Conservation (phyloP, 257 asterid genomes). For the Solanum habrochaites region DNA sequence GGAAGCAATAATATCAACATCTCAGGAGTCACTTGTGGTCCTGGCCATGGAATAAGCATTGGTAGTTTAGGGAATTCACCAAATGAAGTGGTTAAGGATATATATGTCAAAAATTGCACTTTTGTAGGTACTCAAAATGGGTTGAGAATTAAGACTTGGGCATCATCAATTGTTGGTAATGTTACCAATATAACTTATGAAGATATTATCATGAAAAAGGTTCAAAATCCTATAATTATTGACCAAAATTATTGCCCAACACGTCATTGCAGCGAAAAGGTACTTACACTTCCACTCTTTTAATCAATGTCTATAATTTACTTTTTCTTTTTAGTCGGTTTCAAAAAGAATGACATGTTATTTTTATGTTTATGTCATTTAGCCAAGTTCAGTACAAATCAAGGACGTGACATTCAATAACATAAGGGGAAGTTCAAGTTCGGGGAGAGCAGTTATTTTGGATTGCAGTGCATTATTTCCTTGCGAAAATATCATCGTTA, state of each 20-base stretch:
- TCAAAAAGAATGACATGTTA: too few relatives aligned
- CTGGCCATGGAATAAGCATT: conserved; percentile 66
- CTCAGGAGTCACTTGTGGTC: conserved; percentile 36
- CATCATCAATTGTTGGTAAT: conserved; percentile 13
- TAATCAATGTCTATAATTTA: background rate
- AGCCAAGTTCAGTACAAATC: background rate
- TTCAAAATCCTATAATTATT: conserved; percentile 43
- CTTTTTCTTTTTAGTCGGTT: too few relatives aligned
- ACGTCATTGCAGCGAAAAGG: conserved; percentile 2
- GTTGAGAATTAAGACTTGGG: conserved; percentile 60
- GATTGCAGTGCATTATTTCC: background rate
- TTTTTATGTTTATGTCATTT: too few relatives aligned
- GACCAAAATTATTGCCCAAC: conserved; percentile 55
- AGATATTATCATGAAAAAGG: conserved; percentile 30
- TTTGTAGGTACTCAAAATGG: conserved; percentile 38
- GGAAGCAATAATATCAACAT: conserved; percentile 39
- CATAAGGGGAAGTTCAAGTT: background rate
- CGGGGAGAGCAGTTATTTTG: background rate
- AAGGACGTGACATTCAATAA: background rate
- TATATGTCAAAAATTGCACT: conserved; percentile 26
- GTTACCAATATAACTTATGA: conserved; percentile 24
- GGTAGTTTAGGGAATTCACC: conserved; percentile 42
- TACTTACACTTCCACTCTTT: background rate
- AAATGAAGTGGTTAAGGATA: conserved; percentile 15
- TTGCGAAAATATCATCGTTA: background rate